Evolutionary conservation across 176 grass and related monocot genomes (phyloP).

Genomic region (Carex littledalei): DNA sequence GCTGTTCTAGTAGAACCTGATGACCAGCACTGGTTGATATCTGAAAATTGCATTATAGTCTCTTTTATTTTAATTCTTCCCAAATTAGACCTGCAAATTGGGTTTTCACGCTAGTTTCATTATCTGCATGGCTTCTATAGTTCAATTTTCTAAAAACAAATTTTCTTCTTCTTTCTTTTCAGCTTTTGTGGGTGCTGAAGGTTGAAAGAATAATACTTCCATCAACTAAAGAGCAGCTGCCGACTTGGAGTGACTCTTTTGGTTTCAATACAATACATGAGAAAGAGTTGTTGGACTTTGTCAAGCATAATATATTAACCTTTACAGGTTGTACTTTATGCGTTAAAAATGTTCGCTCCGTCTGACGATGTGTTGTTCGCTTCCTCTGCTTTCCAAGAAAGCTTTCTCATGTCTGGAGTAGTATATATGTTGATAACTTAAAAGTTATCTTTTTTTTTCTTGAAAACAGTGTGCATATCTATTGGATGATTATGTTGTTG

Average conservation of each 20-base stretch:
- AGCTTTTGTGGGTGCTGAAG: conserved; percentile 47
- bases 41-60: not conserved
- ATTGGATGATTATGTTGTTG: not conserved
- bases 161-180: conserved; percentile 23
- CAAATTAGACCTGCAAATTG: not conserved
- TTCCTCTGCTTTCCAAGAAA: not conserved
- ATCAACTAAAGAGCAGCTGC: conserved; percentile 47
- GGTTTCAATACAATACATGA: conserved; percentile 42
- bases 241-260: conserved; percentile 56
- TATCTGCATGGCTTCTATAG: not conserved
- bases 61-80: not conserved
- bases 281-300: conserved; percentile 37
- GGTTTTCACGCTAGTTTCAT: not conserved
- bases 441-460: not conserved
- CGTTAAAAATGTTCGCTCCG: conserved; percentile 22
- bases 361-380: not conserved
- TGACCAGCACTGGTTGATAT: not conserved
- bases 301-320: conserved; percentile 35
- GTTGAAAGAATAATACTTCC: conserved; percentile 62
- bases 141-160: not conserved
- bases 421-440: not conserved
- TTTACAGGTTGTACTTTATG: conserved; percentile 66
- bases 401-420: not conserved
- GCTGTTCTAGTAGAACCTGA: not conserved
- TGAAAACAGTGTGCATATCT: not conserved